Percentiles rank a stretch among this genome's conserved stretches.
phyloP scores from a whole-genome alignment of 805 yeast genomes.

The Pichia nanzhaoensis region DNA sequence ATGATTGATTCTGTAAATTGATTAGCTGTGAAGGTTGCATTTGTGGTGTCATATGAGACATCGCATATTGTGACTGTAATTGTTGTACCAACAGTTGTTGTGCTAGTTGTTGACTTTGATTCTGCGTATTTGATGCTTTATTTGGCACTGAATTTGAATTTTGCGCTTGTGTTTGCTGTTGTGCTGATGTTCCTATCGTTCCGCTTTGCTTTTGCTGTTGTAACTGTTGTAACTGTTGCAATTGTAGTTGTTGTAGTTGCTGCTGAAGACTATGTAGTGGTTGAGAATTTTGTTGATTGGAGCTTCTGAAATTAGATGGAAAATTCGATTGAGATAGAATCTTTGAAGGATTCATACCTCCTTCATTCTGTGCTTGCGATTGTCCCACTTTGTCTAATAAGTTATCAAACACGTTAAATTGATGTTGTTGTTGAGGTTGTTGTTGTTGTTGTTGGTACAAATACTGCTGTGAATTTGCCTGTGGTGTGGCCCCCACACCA shows the following conservation, averaged over 20 bases:
- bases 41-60: slow-evolving; percentile 18
- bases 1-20: slow-evolving; percentile 20
- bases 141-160: slow-evolving; percentile 17
- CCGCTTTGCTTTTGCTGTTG: slow-evolving; percentile 14
- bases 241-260: slow-evolving; percentile 22
- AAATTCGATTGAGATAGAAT: slow-evolving; percentile 35
- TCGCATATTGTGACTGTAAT: slow-evolving; percentile 21
- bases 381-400: slow-evolving; percentile 1
- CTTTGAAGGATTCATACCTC: slow-evolving; percentile 31
- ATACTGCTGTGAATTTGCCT: slow-evolving; percentile 7
- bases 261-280: slow-evolving; percentile 20
- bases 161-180: slow-evolving; percentile 18
- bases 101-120: slow-evolving; percentile 29
- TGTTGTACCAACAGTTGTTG: slow-evolving; percentile 27
- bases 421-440: slow-evolving; percentile 1
- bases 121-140: slow-evolving; percentile 14
- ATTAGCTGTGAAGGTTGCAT: slow-evolving; percentile 24
- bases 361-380: slow-evolving; percentile 7
- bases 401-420: slow-evolving; percentile 1
- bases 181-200: too few species aligned
- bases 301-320: slow-evolving; percentile 25
- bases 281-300: slow-evolving; percentile 23
- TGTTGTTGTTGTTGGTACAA: slow-evolving; percentile 11
- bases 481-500: slow-evolving; percentile 6
- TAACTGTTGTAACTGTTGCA: slow-evolving; percentile 18